phyloP scores from a whole-genome alignment of 108 stramenopile species.

The Cylindrotheca closterium region DNA sequence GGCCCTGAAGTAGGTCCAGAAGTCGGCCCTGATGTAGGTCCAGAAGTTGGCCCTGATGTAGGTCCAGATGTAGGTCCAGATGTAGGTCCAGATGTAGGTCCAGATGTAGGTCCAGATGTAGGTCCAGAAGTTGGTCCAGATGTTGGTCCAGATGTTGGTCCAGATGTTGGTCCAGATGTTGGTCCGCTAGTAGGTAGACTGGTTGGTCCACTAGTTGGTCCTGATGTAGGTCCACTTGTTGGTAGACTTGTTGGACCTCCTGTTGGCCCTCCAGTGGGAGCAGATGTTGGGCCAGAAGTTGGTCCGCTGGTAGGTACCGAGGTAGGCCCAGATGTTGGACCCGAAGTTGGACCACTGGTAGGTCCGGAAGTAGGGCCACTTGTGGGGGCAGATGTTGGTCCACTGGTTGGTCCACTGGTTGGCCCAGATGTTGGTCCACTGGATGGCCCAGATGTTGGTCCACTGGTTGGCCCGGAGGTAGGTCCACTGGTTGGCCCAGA shows the following conservation, averaged over 20 bases:
- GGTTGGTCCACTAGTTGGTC: no score
- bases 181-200: no score
- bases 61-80: slow-evolving; percentile 9
- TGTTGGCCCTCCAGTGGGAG: no score
- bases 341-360: no score
- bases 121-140: slow-evolving; percentile 4
- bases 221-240: slow-evolving; percentile 17
- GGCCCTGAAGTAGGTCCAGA: slow-evolving; percentile 5
- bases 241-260: no score
- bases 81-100: neutral
- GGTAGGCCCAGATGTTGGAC: slow-evolving; percentile 4
- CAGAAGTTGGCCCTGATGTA: slow-evolving; percentile 16
- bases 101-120: neutral
- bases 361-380: no score
- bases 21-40: slow-evolving; percentile 15
- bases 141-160: slow-evolving; percentile 16
- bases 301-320: slow-evolving; percentile 11
- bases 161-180: slow-evolving; percentile 1
- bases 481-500: no score
- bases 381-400: no score
- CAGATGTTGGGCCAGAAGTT: slow-evolving; percentile 12
- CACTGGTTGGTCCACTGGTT: no score
- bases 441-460: no score
- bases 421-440: no score
- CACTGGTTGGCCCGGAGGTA: no score